These are phyloP conservation scores for Ramicandelaber brevisporus DNA, from an alignment of 192 early-diverging fungal species.

Conservation along the genomic window DNA sequence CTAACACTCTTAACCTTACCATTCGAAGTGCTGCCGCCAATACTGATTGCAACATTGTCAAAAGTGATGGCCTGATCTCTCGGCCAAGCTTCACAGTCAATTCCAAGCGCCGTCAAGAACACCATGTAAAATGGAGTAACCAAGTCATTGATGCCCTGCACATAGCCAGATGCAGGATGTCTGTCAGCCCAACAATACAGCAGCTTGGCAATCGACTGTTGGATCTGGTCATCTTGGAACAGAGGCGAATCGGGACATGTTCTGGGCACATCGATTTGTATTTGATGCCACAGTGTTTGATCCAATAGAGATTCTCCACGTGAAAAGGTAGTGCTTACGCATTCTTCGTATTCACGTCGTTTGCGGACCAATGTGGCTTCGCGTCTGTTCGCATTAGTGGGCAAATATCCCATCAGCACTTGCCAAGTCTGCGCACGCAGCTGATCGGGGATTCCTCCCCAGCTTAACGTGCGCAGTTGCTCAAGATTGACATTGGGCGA, in stretches of 20 bases:
- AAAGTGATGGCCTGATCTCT: no score
- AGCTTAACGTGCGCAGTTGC: conserved; percentile 56
- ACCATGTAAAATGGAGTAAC: conserved; percentile 91
- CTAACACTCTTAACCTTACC: background rate
- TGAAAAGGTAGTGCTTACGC: conserved; percentile 53
- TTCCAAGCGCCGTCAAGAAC: conserved; percentile 49
- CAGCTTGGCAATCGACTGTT: conserved; percentile 70
- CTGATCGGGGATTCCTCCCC: conserved; percentile 77
- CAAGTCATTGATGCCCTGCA: conserved; percentile 97
- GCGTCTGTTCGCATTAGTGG: conserved; percentile 62
- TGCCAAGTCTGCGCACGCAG: conserved; percentile 81
- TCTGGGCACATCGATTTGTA: conserved; percentile 83
- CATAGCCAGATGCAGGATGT: conserved; percentile 96
- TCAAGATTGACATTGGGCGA: conserved; percentile 41
- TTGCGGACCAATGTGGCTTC: conserved; percentile 64
- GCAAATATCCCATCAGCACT: conserved; percentile 77
- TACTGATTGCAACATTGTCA: no score
- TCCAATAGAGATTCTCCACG: conserved; percentile 56
- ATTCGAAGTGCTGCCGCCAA: no score
- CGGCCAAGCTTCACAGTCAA: no score
- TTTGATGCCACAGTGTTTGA: conserved; percentile 78
- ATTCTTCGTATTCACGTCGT: conserved; percentile 81
- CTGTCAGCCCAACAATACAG: conserved; percentile 94
- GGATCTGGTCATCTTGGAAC: conserved; percentile 58
- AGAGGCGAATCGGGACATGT: conserved; percentile 67